Conservation (phyloP, 176 grass and related monocot genomes). For the Rhynchospora breviuscula region DNA sequence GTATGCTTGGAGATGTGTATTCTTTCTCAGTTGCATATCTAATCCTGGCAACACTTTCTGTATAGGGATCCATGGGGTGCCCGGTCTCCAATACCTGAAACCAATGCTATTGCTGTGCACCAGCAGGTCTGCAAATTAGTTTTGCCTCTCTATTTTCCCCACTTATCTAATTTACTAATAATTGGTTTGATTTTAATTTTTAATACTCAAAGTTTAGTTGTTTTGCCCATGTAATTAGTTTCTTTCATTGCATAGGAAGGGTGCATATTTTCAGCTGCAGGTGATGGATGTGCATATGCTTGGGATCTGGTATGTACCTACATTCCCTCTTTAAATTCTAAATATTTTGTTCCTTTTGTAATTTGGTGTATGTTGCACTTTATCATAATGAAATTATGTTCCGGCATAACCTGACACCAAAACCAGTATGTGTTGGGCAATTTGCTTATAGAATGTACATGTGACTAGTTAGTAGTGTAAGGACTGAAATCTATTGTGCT, state of each 20-base stretch:
- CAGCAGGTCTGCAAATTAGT: conserved; percentile 42
- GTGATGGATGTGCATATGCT: conserved; percentile 82
- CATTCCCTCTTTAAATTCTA: not conserved
- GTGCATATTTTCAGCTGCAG: conserved; percentile 75
- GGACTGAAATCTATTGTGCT: not conserved
- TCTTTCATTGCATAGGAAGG: conserved; percentile 55
- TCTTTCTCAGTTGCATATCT: not conserved
- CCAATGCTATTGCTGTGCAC: conserved; percentile 73
- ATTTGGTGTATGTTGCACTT: not conserved
- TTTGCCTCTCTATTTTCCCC: not conserved
- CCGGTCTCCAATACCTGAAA: conserved; percentile 83
- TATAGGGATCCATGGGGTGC: conserved; percentile 75
- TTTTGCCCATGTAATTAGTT: not conserved
- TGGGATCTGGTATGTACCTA: conserved; percentile 92
- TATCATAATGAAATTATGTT: not conserved
- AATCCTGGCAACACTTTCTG: too few relatives aligned
- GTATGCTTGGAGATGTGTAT: not conserved
- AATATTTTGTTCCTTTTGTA: not conserved
- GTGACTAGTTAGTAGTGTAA: not conserved
- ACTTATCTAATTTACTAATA: not conserved
- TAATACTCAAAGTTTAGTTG: not conserved
- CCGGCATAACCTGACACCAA: not conserved
- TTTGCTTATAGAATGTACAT: not conserved
- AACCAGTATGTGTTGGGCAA: not conserved
- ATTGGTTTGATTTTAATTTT: not conserved